These are phyloP conservation scores for Tricharina praecox DNA, from an alignment of 495 filamentous ascomycete species.

Conservation along the genomic window DNA sequence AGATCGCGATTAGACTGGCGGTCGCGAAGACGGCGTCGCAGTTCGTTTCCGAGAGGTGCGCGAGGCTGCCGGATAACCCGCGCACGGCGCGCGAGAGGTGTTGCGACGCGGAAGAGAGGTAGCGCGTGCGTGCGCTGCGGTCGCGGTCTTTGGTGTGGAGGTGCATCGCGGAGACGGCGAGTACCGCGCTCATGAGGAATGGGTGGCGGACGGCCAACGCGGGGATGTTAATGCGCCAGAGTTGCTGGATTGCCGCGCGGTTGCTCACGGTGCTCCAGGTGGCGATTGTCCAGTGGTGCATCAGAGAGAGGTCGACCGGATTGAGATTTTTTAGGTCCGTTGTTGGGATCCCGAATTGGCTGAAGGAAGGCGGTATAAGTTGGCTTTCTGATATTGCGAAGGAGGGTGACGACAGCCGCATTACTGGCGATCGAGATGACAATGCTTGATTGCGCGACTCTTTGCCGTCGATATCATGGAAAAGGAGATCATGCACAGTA, in stretches of 20 bases:
- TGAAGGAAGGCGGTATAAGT: neutral
- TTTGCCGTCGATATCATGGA: no score
- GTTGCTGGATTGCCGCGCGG: neutral
- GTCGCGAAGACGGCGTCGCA: slow-evolving; percentile 23
- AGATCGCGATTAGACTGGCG: slow-evolving; percentile 9
- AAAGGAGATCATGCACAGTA: no score
- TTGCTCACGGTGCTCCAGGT: slow-evolving; percentile 11
- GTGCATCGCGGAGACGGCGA: slow-evolving; percentile 29
- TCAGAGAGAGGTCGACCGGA: slow-evolving; percentile 18
- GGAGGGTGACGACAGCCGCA: no score
- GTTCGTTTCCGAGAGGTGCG: slow-evolving; percentile 12
- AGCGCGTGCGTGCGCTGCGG: slow-evolving; percentile 2
- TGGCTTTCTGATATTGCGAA: neutral
- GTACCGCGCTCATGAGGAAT: slow-evolving; percentile 28
- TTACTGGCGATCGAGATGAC: no score
- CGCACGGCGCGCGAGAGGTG: slow-evolving; percentile 20
- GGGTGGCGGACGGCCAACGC: slow-evolving; percentile 26
- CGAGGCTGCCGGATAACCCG: slow-evolving; percentile 1
- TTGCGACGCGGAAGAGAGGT: slow-evolving; percentile 14
- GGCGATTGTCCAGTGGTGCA: slow-evolving; percentile 20
- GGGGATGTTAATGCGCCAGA: slow-evolving; percentile 28
- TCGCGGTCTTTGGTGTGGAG: slow-evolving; percentile 12
- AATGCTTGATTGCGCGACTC: no score
- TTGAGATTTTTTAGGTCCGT: neutral
- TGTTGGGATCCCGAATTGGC: neutral